phyloP scores from a whole-genome alignment of 2,329 filamentous ascomycete species.

The Apiospora pterosperma region DNA sequence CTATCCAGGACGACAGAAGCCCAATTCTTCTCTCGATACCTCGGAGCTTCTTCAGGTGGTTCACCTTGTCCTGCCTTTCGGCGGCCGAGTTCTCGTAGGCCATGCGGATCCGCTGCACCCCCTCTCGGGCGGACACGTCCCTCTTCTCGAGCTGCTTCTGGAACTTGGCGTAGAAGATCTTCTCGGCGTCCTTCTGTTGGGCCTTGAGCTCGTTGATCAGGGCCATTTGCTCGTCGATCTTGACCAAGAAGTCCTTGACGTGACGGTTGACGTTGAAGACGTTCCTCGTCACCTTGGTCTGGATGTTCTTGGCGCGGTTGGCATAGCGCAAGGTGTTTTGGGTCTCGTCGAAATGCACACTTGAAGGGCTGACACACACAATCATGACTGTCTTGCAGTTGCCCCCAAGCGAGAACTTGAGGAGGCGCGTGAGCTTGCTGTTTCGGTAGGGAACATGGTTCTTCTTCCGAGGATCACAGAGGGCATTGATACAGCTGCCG shows the following conservation, averaged over 20 bases:
- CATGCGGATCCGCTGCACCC: constrained; percentile 71
- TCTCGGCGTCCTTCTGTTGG: constrained; percentile 86
- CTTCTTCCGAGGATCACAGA: constrained; percentile 87
- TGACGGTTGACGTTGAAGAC: constrained; percentile 99
- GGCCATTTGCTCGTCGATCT: constrained; percentile 98
- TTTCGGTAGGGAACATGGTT: constrained; percentile 97
- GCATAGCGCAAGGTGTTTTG: constrained; percentile 97
- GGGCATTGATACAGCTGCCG: constrained; percentile 95
- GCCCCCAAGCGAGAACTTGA: constrained; percentile 95
- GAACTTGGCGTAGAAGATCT: constrained; percentile 80
- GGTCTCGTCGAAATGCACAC: constrained; percentile 95
- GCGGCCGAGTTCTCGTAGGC: constrained; percentile 78
- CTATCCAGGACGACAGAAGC: constrained; percentile 87
- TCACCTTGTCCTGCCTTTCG: constrained; percentile 76
- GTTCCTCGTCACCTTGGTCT: constrained; percentile 98
- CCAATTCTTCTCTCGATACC: constrained; percentile 81
- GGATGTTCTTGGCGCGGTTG: constrained; percentile 98
- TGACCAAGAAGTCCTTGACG: constrained; percentile 98
- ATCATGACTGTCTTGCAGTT: constrained; percentile 99
- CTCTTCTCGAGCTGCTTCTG: constrained; percentile 86
- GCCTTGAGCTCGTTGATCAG: constrained; percentile 93
- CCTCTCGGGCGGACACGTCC: constrained; percentile 71
- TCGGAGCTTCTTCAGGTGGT: constrained; percentile 76
- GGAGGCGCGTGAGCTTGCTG: constrained; percentile 89
- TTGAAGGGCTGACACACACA: constrained; percentile 95